phyloP scores from a whole-genome alignment of 1,284 basidiomycete genomes.

The Apiotrichum brassicae region DNA sequence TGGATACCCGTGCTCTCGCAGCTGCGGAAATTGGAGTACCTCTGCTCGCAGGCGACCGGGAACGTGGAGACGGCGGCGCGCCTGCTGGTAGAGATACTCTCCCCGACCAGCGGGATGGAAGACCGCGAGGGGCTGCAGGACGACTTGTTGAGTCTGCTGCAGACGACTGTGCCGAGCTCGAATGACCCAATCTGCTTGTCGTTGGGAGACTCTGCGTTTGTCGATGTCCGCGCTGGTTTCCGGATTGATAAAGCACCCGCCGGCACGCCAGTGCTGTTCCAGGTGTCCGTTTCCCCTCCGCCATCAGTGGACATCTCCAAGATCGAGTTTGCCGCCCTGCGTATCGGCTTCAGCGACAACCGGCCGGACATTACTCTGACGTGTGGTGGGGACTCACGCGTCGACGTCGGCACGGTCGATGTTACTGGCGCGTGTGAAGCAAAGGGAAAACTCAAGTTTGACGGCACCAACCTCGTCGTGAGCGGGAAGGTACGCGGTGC shows the following conservation, averaged over 20 bases:
- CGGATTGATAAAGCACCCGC: slow-evolving; percentile 60
- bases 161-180: slow-evolving; percentile 61
- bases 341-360: slow-evolving; percentile 38
- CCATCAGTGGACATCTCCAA: slow-evolving; percentile 25
- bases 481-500: slow-evolving; percentile 11
- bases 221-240: slow-evolving; percentile 48
- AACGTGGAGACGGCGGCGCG: slow-evolving; percentile 67
- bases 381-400: background rate
- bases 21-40: slow-evolving; percentile 68
- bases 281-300: slow-evolving; percentile 52
- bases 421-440: background rate
- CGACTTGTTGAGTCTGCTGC: slow-evolving; percentile 62
- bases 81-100: slow-evolving; percentile 72
- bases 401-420: slow-evolving; percentile 3
- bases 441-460: slow-evolving; percentile 17
- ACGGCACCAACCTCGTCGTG: slow-evolving; percentile 19
- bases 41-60: slow-evolving; percentile 66
- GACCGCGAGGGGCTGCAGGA: slow-evolving; percentile 49
- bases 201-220: slow-evolving; percentile 43
- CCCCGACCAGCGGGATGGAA: slow-evolving; percentile 53
- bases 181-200: slow-evolving; percentile 58
- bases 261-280: slow-evolving; percentile 61
- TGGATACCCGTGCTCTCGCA: slow-evolving; percentile 67
- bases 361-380: slow-evolving; percentile 26
- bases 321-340: slow-evolving; percentile 32